A percentile compares a stretch with the other conserved stretches of the same genome.
Conservation (phyloP, 176 grass and related monocot genomes). For the Oryza rufipogon region DNA sequence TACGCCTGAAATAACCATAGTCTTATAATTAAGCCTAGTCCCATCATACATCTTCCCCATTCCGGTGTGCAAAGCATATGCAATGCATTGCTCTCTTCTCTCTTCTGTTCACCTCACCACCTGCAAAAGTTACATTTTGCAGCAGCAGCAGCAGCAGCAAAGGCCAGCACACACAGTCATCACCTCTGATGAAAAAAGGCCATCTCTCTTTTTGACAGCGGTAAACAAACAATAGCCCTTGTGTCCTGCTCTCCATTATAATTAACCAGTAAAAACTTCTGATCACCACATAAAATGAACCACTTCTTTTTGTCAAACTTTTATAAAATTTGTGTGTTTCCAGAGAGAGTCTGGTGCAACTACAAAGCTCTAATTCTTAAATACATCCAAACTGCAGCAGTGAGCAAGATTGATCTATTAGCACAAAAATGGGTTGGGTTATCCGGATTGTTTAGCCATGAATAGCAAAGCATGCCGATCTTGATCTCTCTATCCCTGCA, state of each 20-base stretch:
- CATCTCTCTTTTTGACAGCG: not conserved
- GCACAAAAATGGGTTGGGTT: slow-evolving; percentile 40
- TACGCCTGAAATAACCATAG: slow-evolving; percentile 35
- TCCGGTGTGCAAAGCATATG: not conserved
- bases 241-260: not conserved
- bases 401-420: not conserved
- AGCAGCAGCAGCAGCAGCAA: not conserved
- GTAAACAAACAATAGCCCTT: not conserved
- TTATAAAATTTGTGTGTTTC: not conserved
- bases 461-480: slow-evolving; percentile 39
- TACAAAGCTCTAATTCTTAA: not conserved
- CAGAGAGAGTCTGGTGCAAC: not conserved
- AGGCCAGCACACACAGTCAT: not conserved
- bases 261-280: no score
- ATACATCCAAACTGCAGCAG: not conserved
- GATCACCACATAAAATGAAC: not conserved
- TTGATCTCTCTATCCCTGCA: not conserved
- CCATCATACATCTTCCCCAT: not conserved
- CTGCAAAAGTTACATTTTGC: slow-evolving; percentile 26
- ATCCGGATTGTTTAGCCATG: slow-evolving; percentile 62
- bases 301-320: not conserved
- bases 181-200: not conserved
- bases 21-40: slow-evolving; percentile 37
- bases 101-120: not conserved
- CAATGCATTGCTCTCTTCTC: not conserved